Evolutionary conservation across 495 filamentous ascomycete species (phyloP), one percentile per base, ranked within the genome.

Genomic region (Podospora comata): DNA sequence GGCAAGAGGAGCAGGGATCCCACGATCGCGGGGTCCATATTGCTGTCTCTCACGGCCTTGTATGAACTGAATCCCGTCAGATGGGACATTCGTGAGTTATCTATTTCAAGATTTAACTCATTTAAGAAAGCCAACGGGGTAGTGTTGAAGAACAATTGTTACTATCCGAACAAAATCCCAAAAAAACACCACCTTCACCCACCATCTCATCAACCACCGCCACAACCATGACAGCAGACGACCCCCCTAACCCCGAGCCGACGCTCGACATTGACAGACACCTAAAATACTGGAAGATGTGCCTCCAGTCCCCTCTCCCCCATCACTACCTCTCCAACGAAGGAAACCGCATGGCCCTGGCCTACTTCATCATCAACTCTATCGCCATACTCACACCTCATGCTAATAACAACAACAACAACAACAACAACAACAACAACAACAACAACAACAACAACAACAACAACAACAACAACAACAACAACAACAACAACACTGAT

Each of bases 261-360:
- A 73, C 76, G 28, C 86, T 95, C 75, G 85, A 92, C 75, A 88
- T 86, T 62, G 83, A 86, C 28, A 87, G 84, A 59, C 95, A 99
- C 78, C 82, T 94, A 74, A 92, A 90, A 75, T 99, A 97, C 84
- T 98, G 94, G 90, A 87, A 92, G 68, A 89, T 93, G 75, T 97
- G 93, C 71, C 85, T 94, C 57, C 92, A 90, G 72, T 89, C 92
- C 48, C 84, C 88, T 60, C 88, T 99, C 4, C 95, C 95, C 1
- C 82, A 85, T 64, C 83, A 86, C 68, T 98, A 98, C 82, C 92
- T 88, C 56, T 84, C 86, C 73, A 94, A 89, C 76, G 95, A 99
- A 79, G 91, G 90, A 64, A 93, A 91, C 77, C 93, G 95, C 70
- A 90, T 97, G 78, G 90, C 89, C 1, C 86, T 98, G 20, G 92